phyloP scores from a whole-genome alignment of 768 basidiomycete genomes.

The Mycena maculata region DNA sequence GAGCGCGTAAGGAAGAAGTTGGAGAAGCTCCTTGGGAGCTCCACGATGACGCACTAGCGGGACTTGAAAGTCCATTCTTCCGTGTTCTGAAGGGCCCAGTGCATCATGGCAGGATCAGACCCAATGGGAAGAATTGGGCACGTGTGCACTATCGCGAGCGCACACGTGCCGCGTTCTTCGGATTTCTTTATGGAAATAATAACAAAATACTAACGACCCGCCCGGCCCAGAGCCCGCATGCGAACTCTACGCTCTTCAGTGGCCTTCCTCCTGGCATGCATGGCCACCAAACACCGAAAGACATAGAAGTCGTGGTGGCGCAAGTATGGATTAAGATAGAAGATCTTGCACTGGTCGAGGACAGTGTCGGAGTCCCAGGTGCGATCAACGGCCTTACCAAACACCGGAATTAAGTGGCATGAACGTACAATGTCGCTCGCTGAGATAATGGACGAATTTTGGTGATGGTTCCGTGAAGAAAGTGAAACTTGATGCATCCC shows the following conservation, averaged over 20 bases:
- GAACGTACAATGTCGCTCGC: background rate
- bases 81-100: too few species aligned
- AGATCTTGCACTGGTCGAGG: background rate
- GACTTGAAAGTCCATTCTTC: too few species aligned
- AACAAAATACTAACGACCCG: background rate
- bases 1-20: too few species aligned
- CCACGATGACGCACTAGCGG: too few species aligned
- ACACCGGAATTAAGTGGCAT: too few species aligned
- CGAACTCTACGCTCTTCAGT: background rate
- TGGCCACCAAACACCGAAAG: background rate
- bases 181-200: too few species aligned
- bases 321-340: conserved; percentile 2
- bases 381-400: background rate
- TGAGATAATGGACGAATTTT: background rate
- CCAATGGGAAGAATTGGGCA: background rate
- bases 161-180: too few species aligned
- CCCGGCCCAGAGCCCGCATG: background rate
- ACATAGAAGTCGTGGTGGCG: background rate
- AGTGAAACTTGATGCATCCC: conserved; percentile 1
- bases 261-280: background rate
- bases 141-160: too few species aligned
- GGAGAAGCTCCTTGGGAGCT: too few species aligned
- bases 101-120: background rate
- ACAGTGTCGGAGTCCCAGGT: conserved; percentile 1
- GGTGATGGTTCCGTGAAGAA: background rate